Base-by-base conservation (phyloP, 768 basidiomycete species). In the Multifurca ochricompacta region DNA sequence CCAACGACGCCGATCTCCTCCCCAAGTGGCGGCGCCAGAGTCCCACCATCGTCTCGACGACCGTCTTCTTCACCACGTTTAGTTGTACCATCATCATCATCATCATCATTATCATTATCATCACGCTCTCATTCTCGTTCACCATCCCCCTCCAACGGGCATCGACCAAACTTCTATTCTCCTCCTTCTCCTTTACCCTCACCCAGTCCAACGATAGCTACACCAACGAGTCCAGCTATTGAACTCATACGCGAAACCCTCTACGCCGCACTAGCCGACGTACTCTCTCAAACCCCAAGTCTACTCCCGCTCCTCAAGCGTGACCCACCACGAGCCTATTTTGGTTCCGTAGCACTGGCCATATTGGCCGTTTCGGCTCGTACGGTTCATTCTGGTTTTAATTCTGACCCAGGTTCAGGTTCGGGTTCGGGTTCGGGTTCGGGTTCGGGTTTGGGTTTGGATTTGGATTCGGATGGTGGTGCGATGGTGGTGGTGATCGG, bases 221-320 rank as follows among this genome's bases (percentile, higher is more conserved):
- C 71, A 61, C 59, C 68, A 56, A 65, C 65, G 14, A 70, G 77
- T 19, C 78, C 85, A 0, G 83, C 81, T 0, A 84, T 92, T 59
- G 79, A 82, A 51, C 74, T 86, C 64, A 91, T 93, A 55, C 85
- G 91, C 25, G 89, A 93, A 68, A 91, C 90, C 0, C 77, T 93
- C 16, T 93, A 91, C 67, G 87, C 90, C 0, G 79, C 87, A 2
- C 74, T 92, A 3, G 88, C 76, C 0, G 87, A 88, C 58, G 80
- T 77, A 1, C 74, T 91, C 41, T 76, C 81, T 45, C 71, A 71
- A 4, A 76, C 73, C 11, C 74, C 77, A 0, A 71, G 75, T 3
- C 75, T 92, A 6, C 77, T 77, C 3, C 53, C 62, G 0, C 74
- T 85, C 9, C 77, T 91, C 52, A 70, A 70, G n/a, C 62, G 64